Conservation (phyloP, 768 basidiomycete species). For the Infundibulicybe gibba region DNA sequence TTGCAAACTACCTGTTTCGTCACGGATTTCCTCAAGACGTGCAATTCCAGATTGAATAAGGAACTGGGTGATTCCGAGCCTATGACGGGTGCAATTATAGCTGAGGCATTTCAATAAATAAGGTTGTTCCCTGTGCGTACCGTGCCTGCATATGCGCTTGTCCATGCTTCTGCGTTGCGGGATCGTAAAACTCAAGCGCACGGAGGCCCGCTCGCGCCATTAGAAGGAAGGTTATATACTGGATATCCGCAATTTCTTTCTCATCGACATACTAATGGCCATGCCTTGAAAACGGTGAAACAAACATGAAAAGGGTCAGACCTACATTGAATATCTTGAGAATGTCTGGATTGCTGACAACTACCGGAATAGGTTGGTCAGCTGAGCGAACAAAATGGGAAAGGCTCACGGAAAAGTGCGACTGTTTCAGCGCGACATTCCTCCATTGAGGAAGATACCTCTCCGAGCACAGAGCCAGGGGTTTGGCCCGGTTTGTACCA, state of each 20-base stretch:
- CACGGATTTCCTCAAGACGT: conserved; percentile 63
- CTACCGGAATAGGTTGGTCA: conserved; percentile 26
- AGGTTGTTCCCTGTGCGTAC: conserved; percentile 32
- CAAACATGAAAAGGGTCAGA: conserved; percentile 1
- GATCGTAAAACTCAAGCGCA: conserved; percentile 82
- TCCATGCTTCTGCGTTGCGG: conserved; percentile 75
- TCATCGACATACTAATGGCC: conserved; percentile 55
- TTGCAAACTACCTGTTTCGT: conserved; percentile 52
- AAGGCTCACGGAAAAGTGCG: conserved; percentile 66
- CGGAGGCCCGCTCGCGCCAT: conserved; percentile 86
- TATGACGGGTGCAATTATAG: conserved; percentile 17
- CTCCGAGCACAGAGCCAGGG: conserved; percentile 76
- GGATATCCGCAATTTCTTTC: conserved; percentile 72
- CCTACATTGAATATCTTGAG: conserved; percentile 77
- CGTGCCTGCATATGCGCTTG: conserved; percentile 92
- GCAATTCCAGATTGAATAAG: conserved; percentile 71
- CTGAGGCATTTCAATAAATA: background rate
- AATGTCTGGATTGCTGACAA: conserved; percentile 73
- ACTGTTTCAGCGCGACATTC: conserved; percentile 92
- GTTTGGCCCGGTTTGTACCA: conserved; percentile 92
- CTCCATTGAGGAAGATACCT: conserved; percentile 88
- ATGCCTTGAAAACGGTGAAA: background rate
- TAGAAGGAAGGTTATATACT: conserved; percentile 75
- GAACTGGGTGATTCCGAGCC: conserved; percentile 80
- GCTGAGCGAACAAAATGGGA: conserved; percentile 1